These are phyloP conservation scores for Penicillium psychrofluorescens DNA, from an alignment of 495 filamentous ascomycete species.

Conservation along the genomic window DNA sequence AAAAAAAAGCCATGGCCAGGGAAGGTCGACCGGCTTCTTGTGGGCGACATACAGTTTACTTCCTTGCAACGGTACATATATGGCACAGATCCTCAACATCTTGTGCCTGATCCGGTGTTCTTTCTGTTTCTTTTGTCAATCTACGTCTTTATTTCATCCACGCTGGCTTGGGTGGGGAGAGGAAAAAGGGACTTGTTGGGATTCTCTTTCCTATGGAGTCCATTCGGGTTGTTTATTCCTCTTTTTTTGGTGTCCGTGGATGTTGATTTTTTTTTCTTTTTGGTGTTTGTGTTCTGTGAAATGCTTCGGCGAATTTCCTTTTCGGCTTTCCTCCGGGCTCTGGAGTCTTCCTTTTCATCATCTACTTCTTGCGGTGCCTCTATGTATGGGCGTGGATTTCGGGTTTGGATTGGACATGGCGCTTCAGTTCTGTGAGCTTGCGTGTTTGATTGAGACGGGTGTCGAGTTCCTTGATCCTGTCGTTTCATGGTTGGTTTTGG, in stretches of 20 bases:
- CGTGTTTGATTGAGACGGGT: too few species aligned
- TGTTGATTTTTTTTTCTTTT: constrained; percentile 1
- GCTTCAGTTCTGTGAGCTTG: too few species aligned
- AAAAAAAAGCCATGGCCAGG: too few species aligned
- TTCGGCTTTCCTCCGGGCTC: background rate
- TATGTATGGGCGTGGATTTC: background rate
- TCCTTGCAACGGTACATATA: constrained; percentile 7
- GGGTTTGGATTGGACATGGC: too few species aligned
- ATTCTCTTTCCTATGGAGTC: background rate
- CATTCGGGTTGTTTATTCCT: constrained; percentile 1
- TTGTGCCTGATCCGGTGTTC: background rate
- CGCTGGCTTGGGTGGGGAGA: background rate
- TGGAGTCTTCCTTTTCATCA: background rate
- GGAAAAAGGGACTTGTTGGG: background rate
- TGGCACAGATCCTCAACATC: background rate
- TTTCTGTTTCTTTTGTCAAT: background rate
- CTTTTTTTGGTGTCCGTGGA: constrained; percentile 1
- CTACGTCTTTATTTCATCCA: background rate
- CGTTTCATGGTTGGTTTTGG: too few species aligned
- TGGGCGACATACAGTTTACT: background rate
- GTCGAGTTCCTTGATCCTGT: too few species aligned
- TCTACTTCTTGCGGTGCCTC: background rate
- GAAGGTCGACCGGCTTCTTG: too few species aligned
- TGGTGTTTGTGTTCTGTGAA: background rate
- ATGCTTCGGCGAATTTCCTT: background rate